These are phyloP conservation scores for Trichoderma hamatum DNA, from an alignment of 2,329 filamentous ascomycete genomes.

Conservation along the genomic window DNA sequence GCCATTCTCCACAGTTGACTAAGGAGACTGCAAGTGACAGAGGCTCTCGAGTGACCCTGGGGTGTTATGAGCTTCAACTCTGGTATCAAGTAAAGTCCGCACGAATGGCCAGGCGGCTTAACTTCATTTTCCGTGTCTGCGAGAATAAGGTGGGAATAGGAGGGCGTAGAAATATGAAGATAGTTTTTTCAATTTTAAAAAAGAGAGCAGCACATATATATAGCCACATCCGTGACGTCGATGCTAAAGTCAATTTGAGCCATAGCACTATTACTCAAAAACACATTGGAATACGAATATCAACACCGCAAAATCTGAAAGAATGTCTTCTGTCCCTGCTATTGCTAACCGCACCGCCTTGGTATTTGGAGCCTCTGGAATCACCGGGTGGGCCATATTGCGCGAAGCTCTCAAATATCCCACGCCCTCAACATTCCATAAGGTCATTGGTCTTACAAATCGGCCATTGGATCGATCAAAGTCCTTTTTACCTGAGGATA, in stretches of 20 bases:
- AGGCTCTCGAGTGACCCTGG: neutral
- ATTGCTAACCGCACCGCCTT: constrained; percentile 14
- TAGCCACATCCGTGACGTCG: neutral
- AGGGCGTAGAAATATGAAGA: neutral
- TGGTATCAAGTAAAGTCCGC: neutral
- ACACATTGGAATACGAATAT: neutral
- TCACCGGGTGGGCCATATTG: constrained; percentile 23
- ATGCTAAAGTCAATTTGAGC: neutral
- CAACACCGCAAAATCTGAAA: neutral
- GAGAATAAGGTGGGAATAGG: neutral
- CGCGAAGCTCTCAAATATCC: constrained; percentile 20
- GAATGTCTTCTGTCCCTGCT: constrained; percentile 4
- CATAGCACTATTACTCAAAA: neutral
- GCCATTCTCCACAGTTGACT: neutral
- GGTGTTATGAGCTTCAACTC: neutral
- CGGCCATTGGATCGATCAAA: constrained; percentile 1
- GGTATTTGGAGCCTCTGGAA: constrained; percentile 23
- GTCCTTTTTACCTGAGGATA: constrained; percentile 12
- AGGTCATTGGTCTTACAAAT: constrained; percentile 18
- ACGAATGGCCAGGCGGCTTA: neutral
- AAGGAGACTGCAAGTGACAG: neutral
- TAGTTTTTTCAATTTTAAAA: too few relatives aligned
- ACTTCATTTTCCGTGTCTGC: neutral
- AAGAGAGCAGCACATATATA: neutral
- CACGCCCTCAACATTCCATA: neutral